Conservation (phyloP, 2,329 filamentous ascomycete species). For the Aaosphaeria pasadenensis region DNA sequence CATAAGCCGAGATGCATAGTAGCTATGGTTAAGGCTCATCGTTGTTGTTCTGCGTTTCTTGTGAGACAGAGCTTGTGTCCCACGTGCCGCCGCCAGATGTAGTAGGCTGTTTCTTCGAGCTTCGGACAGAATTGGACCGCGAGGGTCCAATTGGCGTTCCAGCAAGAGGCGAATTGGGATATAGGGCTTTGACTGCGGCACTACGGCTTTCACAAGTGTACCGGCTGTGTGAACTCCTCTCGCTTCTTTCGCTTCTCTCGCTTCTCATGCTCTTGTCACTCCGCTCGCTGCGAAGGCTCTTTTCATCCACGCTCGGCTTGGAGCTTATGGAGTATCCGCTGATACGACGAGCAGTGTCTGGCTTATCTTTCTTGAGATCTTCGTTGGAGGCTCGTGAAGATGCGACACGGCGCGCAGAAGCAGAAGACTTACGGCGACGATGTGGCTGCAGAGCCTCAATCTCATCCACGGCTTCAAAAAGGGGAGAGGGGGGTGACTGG, state of each 20-base stretch:
- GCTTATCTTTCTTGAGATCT: slow-evolving; percentile 16
- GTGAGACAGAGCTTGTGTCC: not conserved
- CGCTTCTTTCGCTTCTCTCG: slow-evolving; percentile 2
- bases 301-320: slow-evolving; percentile 7
- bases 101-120: not conserved
- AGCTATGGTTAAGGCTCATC: no score
- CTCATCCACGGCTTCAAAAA: slow-evolving; percentile 34
- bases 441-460: slow-evolving; percentile 30
- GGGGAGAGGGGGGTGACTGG: slow-evolving; percentile 21
- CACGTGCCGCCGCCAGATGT: not conserved
- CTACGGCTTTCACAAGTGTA: slow-evolving; percentile 35
- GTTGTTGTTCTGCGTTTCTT: no score
- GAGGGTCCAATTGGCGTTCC: slow-evolving; percentile 6
- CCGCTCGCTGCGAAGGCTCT: slow-evolving; percentile 5
- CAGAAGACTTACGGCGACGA: slow-evolving; percentile 20
- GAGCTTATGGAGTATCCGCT: slow-evolving; percentile 28
- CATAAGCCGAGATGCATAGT: no score
- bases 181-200: slow-evolving; percentile 37
- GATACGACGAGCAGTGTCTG: slow-evolving; percentile 20
- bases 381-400: slow-evolving; percentile 23
- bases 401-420: slow-evolving; percentile 24
- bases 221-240: slow-evolving; percentile 19
- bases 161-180: slow-evolving; percentile 29
- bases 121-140: slow-evolving; percentile 7
- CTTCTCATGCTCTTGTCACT: slow-evolving; percentile 6